phyloP scores from a whole-genome alignment of 2,329 filamentous ascomycete genomes.

The Corniculantispora saksenae region DNA sequence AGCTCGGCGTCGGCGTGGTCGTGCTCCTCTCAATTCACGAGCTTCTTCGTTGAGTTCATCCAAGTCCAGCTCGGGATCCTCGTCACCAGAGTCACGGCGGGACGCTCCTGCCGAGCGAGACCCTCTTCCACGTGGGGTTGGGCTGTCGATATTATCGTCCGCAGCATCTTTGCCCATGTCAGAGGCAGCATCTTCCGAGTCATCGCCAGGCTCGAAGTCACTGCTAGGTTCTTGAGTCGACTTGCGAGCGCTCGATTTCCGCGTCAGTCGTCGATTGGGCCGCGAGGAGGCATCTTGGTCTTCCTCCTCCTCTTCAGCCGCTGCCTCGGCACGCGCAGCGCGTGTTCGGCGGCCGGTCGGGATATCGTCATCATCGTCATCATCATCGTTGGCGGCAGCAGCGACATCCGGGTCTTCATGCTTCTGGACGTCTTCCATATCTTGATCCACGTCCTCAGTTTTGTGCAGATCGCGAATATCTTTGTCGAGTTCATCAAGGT shows the following conservation, averaged over 20 bases:
- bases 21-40: constrained; percentile 58
- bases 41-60: constrained; percentile 68
- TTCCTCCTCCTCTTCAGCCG: constrained; percentile 32
- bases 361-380: constrained; percentile 52
- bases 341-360: constrained; percentile 51
- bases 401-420: constrained; percentile 26
- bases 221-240: constrained; percentile 57
- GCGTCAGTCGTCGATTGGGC: constrained; percentile 48
- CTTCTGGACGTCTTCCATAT: constrained; percentile 30
- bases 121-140: constrained; percentile 51
- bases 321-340: constrained; percentile 34
- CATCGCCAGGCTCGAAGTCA: constrained; percentile 62
- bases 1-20: constrained; percentile 53
- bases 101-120: constrained; percentile 48
- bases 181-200: constrained; percentile 56
- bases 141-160: constrained; percentile 49
- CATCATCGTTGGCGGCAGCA: constrained; percentile 28
- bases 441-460: constrained; percentile 31
- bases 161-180: constrained; percentile 42
- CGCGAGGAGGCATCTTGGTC: constrained; percentile 32
- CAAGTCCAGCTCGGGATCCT: constrained; percentile 59
- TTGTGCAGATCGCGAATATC: constrained; percentile 35
- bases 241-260: constrained; percentile 45
- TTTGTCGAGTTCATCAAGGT: constrained; percentile 41
- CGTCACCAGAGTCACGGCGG: constrained; percentile 57